Conservation (phyloP, 352 stramenopile genomes). For the Proteromonas lacertae region DNA sequence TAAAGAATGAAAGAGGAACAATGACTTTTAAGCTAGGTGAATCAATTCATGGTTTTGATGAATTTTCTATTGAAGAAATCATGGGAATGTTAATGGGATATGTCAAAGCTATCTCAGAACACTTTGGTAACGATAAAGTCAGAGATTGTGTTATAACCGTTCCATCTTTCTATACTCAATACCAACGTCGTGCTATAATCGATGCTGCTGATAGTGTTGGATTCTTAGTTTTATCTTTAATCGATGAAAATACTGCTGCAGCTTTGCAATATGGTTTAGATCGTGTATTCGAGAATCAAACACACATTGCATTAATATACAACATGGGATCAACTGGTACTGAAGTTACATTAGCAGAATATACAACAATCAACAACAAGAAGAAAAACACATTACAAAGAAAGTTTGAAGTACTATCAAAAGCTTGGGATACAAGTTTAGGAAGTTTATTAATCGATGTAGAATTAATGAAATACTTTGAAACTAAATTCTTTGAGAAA, state of each 20-base stretch:
- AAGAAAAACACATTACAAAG: slow-evolving; percentile 61
- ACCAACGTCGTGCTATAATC: slow-evolving; percentile 58
- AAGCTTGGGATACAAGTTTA: slow-evolving; percentile 55
- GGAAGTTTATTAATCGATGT: slow-evolving; percentile 62
- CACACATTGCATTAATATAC: slow-evolving; percentile 76
- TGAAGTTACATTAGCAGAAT: slow-evolving; percentile 18
- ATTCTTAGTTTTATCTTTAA: slow-evolving; percentile 59
- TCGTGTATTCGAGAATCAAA: slow-evolving; percentile 39
- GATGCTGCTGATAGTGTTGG: slow-evolving; percentile 65
- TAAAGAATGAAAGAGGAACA: slow-evolving; percentile 2
- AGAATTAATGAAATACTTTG: slow-evolving; percentile 55
- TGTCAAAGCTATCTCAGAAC: slow-evolving; percentile 30
- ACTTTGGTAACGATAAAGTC: slow-evolving; percentile 24
- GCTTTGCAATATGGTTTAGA: slow-evolving; percentile 76
- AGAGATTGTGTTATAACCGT: slow-evolving; percentile 80
- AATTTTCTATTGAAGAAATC: slow-evolving; percentile 64
- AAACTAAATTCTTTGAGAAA: slow-evolving; percentile 57
- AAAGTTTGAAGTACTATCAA: slow-evolving; percentile 49
- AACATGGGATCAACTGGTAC: slow-evolving; percentile 70
- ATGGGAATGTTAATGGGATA: slow-evolving; percentile 75
- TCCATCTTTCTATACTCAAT: slow-evolving; percentile 64
- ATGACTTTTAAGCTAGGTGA: not conserved
- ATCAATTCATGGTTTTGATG: slow-evolving; percentile 8
- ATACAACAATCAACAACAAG: slow-evolving; percentile 27
- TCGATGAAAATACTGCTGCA: slow-evolving; percentile 89